A percentile compares a stretch with the other conserved stretches of the same genome.
These are phyloP conservation scores for Metschnikowia chrysomelidarum DNA, from an alignment of 805 yeast species.

Conservation along the genomic window DNA sequence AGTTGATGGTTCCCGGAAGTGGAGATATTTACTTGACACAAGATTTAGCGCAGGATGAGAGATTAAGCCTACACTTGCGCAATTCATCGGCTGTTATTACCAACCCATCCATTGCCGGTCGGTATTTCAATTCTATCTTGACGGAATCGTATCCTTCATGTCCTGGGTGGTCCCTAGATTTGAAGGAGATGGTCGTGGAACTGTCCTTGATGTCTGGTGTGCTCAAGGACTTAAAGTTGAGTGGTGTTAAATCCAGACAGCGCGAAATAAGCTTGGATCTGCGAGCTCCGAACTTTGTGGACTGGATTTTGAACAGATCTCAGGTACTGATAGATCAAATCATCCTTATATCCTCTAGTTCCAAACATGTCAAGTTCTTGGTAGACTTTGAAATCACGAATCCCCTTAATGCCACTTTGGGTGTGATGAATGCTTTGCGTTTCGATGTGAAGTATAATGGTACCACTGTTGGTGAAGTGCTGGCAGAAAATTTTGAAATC, in stretches of 20 bases:
- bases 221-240: slow-evolving; percentile 4
- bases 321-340: slow-evolving; percentile 16
- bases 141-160: background rate
- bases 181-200: slow-evolving; percentile 3
- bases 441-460: slow-evolving; percentile 31
- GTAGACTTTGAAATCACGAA: slow-evolving; percentile 32
- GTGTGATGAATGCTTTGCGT: slow-evolving; percentile 20
- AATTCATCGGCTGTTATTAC: slow-evolving; percentile 42
- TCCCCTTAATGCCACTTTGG: slow-evolving; percentile 28
- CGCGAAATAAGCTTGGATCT: background rate
- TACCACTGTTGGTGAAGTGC: slow-evolving; percentile 32
- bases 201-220: slow-evolving; percentile 10
- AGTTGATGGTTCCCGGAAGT: slow-evolving; percentile 4
- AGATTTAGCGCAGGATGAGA: slow-evolving; percentile 32
- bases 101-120: slow-evolving; percentile 25
- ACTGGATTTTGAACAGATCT: slow-evolving; percentile 10
- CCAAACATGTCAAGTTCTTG: slow-evolving; percentile 22
- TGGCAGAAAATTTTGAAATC: slow-evolving; percentile 22
- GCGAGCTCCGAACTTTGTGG: slow-evolving; percentile 2
- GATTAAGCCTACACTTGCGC: slow-evolving; percentile 41
- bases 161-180: slow-evolving; percentile 6
- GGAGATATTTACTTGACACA: background rate
- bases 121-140: background rate
- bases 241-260: background rate
- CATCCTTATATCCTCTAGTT: slow-evolving; percentile 27